A percentile compares a stretch with the other conserved stretches of the same genome.
phyloP scores from a whole-genome alignment of 23 red algal genomes.

The Gracilaria gracilis region DNA sequence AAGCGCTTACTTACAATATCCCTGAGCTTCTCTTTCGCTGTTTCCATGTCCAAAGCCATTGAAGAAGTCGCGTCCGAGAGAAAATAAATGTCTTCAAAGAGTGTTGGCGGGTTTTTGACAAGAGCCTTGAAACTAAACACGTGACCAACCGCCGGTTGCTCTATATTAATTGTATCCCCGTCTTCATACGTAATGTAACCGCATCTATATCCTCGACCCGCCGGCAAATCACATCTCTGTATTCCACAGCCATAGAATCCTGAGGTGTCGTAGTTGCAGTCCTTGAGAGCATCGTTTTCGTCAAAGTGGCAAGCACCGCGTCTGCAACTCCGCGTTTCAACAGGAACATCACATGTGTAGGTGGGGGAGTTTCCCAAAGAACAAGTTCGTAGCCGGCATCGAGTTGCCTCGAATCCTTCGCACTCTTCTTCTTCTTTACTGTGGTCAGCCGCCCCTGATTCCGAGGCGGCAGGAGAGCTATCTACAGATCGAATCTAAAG shows the following conservation, averaged over 20 bases:
- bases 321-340: not conserved
- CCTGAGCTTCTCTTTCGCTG: not conserved
- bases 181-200: not conserved
- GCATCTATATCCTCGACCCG: not conserved
- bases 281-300: not conserved
- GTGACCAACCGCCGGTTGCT: not conserved
- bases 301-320: not conserved
- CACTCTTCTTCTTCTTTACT: too few relatives aligned
- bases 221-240: slow-evolving; percentile 12
- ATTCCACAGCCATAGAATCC: slow-evolving; percentile 7
- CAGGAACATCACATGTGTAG: not conserved
- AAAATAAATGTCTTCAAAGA: slow-evolving; percentile 38
- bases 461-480: too few relatives aligned
- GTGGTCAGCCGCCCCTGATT: too few relatives aligned
- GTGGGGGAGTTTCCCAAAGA: not conserved
- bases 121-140: not conserved
- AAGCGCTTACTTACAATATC: not conserved
- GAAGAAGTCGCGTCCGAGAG: slow-evolving; percentile 18
- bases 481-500: too few relatives aligned
- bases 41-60: not conserved
- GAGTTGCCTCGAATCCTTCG: not conserved
- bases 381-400: slow-evolving; percentile 10
- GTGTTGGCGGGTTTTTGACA: slow-evolving; percentile 9
- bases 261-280: not conserved
- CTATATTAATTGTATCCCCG: not conserved